Base-by-base conservation (phyloP, 306 rosid species). In the Malus fusca region DNA sequence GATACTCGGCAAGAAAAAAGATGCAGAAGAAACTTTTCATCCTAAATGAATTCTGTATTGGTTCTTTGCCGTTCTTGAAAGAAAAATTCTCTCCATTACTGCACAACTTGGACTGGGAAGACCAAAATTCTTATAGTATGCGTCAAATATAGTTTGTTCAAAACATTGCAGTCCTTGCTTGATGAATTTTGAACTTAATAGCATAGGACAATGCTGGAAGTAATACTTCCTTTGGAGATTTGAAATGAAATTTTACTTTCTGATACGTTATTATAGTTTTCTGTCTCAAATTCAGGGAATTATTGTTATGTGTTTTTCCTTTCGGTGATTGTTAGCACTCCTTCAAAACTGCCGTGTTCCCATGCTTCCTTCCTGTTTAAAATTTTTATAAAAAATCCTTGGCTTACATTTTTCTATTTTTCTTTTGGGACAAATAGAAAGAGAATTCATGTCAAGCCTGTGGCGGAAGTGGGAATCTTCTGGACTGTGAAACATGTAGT, bases 391-490 rank as follows among this genome's bases (percentile, higher is more conserved):
- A 19, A 14, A 31, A 25, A 1, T 48, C 18, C 23, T 59, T 64
- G 35, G 28, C 8, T 68, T 33, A 60, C 71, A 76, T 60, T 71
- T 18, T 81, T 44, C 21, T 76, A 59, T 64, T 52, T 18, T n/a
- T 53, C 51, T 56, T 56, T 56, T 75, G 48, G 44, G 61, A 23
- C 62, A 9, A 66, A 78, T 79, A 96, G 99, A 96, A 90, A 89
- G 98, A 92, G 77, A 79, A 92, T 87, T 86, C 82, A 71, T 96
- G 99, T 83, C 99, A 96, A 90, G 93, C 92, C 31, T 96, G 99
- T 78, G 96, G 98, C 53, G 97, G 88, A 90, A 77, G 80, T 67
- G 98, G 74, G 78, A 78, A 85, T 88, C 98, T 96, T 84, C 77
- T 89, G 66, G 79, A 84, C 56, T 96, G 99, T 81, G 90, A 84